These are phyloP conservation scores for button mushroom (Agaricus bisporus) DNA, from an alignment of 768 basidiomycete genomes.

Conservation along the genomic window DNA sequence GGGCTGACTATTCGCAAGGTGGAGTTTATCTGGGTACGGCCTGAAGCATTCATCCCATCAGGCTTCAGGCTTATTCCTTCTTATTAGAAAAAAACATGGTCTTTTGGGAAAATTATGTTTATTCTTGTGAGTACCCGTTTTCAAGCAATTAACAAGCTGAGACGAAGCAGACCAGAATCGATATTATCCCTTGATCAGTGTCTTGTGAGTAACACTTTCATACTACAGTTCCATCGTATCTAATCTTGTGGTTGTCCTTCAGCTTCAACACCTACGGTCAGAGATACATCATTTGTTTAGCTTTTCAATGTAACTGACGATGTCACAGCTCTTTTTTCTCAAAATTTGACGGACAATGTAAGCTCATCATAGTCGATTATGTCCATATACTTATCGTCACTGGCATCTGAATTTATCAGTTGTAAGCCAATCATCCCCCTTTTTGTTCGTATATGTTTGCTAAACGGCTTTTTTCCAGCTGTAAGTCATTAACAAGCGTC, in stretches of 20 bases:
- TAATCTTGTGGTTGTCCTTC: not conserved
- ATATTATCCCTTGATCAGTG: constrained; percentile 46
- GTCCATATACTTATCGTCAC: not conserved
- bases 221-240: constrained; percentile 23
- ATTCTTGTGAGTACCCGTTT: constrained; percentile 34
- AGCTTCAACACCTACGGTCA: constrained; percentile 48
- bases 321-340: constrained; percentile 7
- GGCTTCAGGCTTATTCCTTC: no score
- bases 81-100: constrained; percentile 45
- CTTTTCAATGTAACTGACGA: not conserved
- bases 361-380: not conserved
- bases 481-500: not conserved
- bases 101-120: constrained; percentile 48
- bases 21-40: constrained; percentile 47
- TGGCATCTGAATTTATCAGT: not conserved
- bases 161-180: constrained; percentile 37
- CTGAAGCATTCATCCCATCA: not conserved
- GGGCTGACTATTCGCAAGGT: constrained; percentile 24
- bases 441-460: not conserved
- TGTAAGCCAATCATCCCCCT: constrained; percentile 4
- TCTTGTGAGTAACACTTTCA: constrained; percentile 29
- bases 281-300: constrained; percentile 7
- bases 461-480: not conserved
- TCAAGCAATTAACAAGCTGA: not conserved
- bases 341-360: not conserved